These are phyloP conservation scores for Teunomyces stri DNA, from an alignment of 805 yeast species.

Conservation along the genomic window DNA sequence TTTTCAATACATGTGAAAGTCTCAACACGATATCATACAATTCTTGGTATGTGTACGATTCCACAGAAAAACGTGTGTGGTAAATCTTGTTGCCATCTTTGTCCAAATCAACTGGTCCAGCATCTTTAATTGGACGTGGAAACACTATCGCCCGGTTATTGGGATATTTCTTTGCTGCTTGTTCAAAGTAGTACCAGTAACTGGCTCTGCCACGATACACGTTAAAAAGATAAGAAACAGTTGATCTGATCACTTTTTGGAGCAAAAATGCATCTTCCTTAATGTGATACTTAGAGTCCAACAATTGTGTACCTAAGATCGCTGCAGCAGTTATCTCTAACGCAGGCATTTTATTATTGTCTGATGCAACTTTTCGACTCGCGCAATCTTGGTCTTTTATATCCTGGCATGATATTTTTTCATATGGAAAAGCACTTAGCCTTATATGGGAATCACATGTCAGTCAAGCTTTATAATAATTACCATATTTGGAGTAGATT, in stretches of 20 bases:
- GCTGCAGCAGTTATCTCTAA: slow-evolving; percentile 43
- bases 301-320: slow-evolving; percentile 42
- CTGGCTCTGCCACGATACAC: slow-evolving; percentile 46
- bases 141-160: slow-evolving; percentile 61
- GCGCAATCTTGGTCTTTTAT: slow-evolving; percentile 1
- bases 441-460: slow-evolving; percentile 3
- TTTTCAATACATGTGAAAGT: slow-evolving; percentile 61
- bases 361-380: neutral
- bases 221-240: slow-evolving; percentile 40
- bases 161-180: slow-evolving; percentile 48
- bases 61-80: slow-evolving; percentile 59
- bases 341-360: slow-evolving; percentile 24
- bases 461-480: neutral
- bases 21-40: slow-evolving; percentile 63
- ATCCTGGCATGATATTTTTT: neutral
- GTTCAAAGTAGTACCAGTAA: slow-evolving; percentile 70
- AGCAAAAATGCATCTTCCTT: slow-evolving; percentile 54
- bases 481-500: neutral
- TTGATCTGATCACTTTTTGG: slow-evolving; percentile 41
- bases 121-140: slow-evolving; percentile 43
- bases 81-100: slow-evolving; percentile 36
- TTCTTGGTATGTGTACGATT: slow-evolving; percentile 65
- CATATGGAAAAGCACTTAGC: neutral
- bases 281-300: slow-evolving; percentile 46
- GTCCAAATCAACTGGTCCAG: slow-evolving; percentile 23